Base-by-base conservation (phyloP, 192 early-diverging fungal species). In the Pecoramyces ruminantium region DNA sequence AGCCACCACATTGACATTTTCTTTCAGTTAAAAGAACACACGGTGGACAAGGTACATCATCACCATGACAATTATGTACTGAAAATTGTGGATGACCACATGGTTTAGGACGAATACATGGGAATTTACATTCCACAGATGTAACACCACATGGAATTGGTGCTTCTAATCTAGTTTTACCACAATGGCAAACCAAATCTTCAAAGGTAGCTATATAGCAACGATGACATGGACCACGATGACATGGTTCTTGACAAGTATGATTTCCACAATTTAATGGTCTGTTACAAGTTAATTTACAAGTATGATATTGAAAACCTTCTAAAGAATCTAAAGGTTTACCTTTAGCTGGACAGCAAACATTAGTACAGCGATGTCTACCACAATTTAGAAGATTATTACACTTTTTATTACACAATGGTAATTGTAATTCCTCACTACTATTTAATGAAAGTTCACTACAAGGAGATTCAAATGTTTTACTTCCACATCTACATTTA, bases 161-260 rank as follows among this genome's bases (percentile, higher is more conserved):
- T 29, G 97, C 92, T 80, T 91, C 86, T 29, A 95, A 78, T 18
- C 90, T 88, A 0, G 95, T 95, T 13, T 89, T 88, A 38, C 96
- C 96, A 85, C 97, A 98, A 30, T 91, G 86, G 80, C 97, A 98
- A 25, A 92, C 85, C 13, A 96, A 85, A 82, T 96, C 95, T 29
- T 93, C 94, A 84, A 95, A 94, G 25, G 89, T 88, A 2, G 95
- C 93, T 21, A 88, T 78, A 80, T 87, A 89, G 78, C 80, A 42
- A 28, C 28, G 34, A 27, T 30, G 40, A 29, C 29, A 42, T 25
- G 80, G 29, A 27, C 67, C 78, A 18, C 89, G 88, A 84, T 98
- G 96, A 82, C 97, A 98, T 4, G 83, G 85, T 78, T 89, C 85
- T 38, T 88, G 85, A 83, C 96, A 98, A 25, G 42, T 81, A 84